Evolutionary conservation across 495 filamentous ascomycete genomes (phyloP), one percentile per base, ranked within the genome.

Genomic region (Xanthoparmelia taractica): DNA sequence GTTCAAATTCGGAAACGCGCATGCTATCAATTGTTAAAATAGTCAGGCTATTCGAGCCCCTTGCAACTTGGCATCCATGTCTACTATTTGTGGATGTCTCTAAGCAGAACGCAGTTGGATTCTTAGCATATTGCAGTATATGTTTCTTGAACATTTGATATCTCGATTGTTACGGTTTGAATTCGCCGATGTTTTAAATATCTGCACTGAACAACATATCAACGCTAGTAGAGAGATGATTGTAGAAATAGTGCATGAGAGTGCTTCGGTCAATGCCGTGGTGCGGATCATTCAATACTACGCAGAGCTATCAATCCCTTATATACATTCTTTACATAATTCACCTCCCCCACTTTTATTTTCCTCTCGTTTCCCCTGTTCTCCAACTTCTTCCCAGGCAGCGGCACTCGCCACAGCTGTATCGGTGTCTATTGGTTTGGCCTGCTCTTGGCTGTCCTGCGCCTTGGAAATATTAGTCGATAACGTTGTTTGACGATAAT

Each of bases 301-400:
- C 36, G 31, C 1, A 48, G 18, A 45, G 25, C 31, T 41, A 29
- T 7, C 25, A 20, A 27, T 29, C n/a, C 10, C 2, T 36, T 31
- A 41, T 55, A 17, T 31, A 34, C 59, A 61, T 20, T 61, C 59
- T 29, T 61, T 34, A 40, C 47, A 61, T n/a, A 18, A 47, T 34
- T 27, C 15, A 12, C 18, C 59, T 17, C 38, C 10, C 27, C 36
- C 34, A 15, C 2, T 12, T 23, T 12, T 50, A 15, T 41, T 40
- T 11, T 41, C 37, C 37, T 5, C 41, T 10, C 33, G 25, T 29
- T 2, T 4, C 47, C 18, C 59, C 15, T 54, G 37, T 12, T 17
- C 3, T 11, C 13, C 45, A 6, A 27, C n/a, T 18, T 41, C 47
- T 37, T 61, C 47, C 18, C 12, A 25, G 18, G 59, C 34, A n/a